Base-by-base conservation (phyloP, 2,329 filamentous ascomycete species). In the Colletotrichum magnum region DNA sequence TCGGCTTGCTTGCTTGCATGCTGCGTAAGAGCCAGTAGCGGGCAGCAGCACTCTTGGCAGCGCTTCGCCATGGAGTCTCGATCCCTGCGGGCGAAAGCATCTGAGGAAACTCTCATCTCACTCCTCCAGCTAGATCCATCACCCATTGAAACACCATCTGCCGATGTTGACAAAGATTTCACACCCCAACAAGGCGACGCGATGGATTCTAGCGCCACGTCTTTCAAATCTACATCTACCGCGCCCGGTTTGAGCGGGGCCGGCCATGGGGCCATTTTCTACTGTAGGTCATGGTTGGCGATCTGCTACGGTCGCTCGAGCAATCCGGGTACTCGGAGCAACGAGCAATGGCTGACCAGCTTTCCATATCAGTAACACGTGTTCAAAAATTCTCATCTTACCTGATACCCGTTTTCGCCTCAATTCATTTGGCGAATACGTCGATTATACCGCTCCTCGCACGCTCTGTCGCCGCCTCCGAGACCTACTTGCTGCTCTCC, bases 371-470 rank as follows among this genome's bases (percentile, higher is more conserved):
- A 94, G 92, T 97, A 61, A 87, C 87, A 5, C 89, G 93, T 56
- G 86, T 96, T 43, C 96, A 98, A 80, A 92, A 90, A 79, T 97
- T 97, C 85, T 96, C 94, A 1, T 94, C 93, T 73, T 97, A 97
- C 83, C 90, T 93, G 72, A 95, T 94, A 76, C 89, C 89, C 71
- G 83, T 93, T 73, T 97, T 95, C 82, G 87, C 92, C 41, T 85
- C 89, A 36, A 86, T 96, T 66, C 94, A 97, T 82, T 84, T 96
- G 71, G 86, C 90, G 75, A 97, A 95, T 75, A 95, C 94, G 41
- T 93, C 93, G 7, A 79, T 97, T 51, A 91, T 97, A 72, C 94
- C 94, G 0, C 88, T 96, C 45, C 74, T 91, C 58, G 94, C 93
- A 48, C 88, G 86, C 66, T 94, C 92, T 53, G 88, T 96, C 6